phyloP scores from a whole-genome alignment of 257 asterid species.

The Agastache rugosa region DNA sequence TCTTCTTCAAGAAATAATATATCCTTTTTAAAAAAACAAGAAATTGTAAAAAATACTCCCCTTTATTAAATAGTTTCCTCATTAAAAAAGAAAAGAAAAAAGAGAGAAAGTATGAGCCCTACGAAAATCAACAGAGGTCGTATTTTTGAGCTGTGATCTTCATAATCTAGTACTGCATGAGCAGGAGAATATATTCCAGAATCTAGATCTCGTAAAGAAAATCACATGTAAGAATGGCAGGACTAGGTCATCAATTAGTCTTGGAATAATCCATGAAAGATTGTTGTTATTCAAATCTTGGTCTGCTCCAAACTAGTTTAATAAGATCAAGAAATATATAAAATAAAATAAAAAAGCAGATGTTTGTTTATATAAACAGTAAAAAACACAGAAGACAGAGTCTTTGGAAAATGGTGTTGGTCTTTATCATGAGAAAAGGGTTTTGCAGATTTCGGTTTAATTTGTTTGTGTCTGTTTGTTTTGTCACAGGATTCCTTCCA shows the following conservation, averaged over 20 bases:
- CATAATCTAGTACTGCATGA: slow-evolving; percentile 19
- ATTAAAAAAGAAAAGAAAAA: not conserved
- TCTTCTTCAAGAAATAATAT: too few species aligned
- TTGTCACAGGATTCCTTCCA: slow-evolving; percentile 37
- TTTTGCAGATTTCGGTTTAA: slow-evolving; percentile 23
- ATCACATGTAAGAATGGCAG: slow-evolving; percentile 33
- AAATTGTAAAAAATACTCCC: too few species aligned
- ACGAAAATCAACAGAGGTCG: not conserved
- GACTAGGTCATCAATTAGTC: not conserved
- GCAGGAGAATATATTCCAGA: slow-evolving; percentile 33
- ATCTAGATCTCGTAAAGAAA: slow-evolving; percentile 28
- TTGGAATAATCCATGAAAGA: slow-evolving; percentile 29
- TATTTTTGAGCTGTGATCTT: not conserved
- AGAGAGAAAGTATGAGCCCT: not conserved
- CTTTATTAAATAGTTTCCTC: too few species aligned
- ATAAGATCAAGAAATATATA: slow-evolving; percentile 10
- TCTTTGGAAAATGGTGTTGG: slow-evolving; percentile 24
- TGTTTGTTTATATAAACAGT: slow-evolving; percentile 15
- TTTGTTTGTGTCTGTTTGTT: slow-evolving; percentile 38
- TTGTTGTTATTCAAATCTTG: slow-evolving; percentile 26
- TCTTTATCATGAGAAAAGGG: slow-evolving; percentile 18
- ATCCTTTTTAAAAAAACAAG: too few species aligned
- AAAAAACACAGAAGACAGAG: not conserved
- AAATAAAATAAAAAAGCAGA: not conserved
- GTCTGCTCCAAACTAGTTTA: slow-evolving; percentile 24